phyloP scores from a whole-genome alignment of 148 eudicot species.

The Silene latifolia region DNA sequence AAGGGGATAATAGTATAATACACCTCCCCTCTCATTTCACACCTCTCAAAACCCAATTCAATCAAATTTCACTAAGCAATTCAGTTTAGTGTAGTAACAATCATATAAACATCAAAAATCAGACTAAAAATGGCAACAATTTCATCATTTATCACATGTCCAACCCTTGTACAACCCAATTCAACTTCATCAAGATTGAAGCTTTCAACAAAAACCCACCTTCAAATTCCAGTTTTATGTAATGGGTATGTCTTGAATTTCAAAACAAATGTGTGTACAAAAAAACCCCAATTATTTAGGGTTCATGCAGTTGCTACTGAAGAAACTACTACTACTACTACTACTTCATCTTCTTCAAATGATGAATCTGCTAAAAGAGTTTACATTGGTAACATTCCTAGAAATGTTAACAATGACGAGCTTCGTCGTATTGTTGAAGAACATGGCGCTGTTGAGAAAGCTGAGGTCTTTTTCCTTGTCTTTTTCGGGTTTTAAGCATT shows the following conservation, averaged over 20 bases:
- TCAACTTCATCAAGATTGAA: conserved; percentile 11
- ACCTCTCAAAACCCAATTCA: background rate
- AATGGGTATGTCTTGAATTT: conserved; percentile 10
- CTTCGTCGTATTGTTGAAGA: conserved; percentile 27
- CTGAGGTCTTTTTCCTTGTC: no score
- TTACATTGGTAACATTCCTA: conserved; percentile 43
- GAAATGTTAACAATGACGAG: conserved; percentile 66
- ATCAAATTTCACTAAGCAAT: background rate
- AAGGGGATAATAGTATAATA: no score
- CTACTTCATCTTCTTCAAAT: conserved; percentile 60
- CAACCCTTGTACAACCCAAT: conserved; percentile 14
- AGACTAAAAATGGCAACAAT: conserved; percentile 22
- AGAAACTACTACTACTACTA: conserved; percentile 35
- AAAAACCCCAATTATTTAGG: conserved; percentile 3
- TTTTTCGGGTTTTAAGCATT: no score
- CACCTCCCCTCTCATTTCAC: no score
- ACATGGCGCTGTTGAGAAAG: conserved; percentile 9
- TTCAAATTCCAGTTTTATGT: background rate
- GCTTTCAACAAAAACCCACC: conserved; percentile 8
- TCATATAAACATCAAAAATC: background rate
- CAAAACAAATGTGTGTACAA: background rate
- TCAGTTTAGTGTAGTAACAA: background rate
- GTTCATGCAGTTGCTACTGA: conserved; percentile 21
- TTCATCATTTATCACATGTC: conserved; percentile 15
- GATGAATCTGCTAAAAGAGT: conserved; percentile 38